Evolutionary conservation across 805 yeast species (phyloP).

Genomic region (Ogataea philodendri): DNA sequence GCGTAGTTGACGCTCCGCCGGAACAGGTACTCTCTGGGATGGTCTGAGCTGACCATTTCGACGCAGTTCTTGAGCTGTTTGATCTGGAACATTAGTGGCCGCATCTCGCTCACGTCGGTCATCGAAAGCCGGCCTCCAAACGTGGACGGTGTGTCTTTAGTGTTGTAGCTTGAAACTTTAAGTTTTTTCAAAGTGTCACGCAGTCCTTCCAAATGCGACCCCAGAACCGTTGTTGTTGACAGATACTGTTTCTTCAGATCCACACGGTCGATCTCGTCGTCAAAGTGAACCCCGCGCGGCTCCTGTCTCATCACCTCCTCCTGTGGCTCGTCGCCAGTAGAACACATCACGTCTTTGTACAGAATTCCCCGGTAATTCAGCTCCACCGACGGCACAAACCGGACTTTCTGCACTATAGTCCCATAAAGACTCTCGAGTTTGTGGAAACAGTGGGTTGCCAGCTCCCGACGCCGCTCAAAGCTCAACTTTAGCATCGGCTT

Average conservation of each 20-base stretch:
- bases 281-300: conserved; percentile 26
- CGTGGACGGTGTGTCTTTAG: conserved; percentile 10
- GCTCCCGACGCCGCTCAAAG: conserved; percentile 39
- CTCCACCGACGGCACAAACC: conserved; percentile 41
- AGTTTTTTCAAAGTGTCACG: conserved; percentile 29
- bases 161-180: conserved; percentile 27
- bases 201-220: conserved; percentile 31
- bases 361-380: conserved; percentile 40
- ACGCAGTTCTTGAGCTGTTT: conserved; percentile 33
- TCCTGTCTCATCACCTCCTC: conserved; percentile 15
- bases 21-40: conserved; percentile 35
- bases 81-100: conserved; percentile 33
- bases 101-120: conserved; percentile 34
- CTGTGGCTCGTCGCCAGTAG: conserved; percentile 23
- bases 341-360: conserved; percentile 36
- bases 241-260: conserved; percentile 15
- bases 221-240: conserved; percentile 18
- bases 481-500: conserved; percentile 41
- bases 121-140: conserved; percentile 17
- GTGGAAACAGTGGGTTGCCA: conserved; percentile 30
- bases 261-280: conserved; percentile 18
- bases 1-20: conserved; percentile 27
- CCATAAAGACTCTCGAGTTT: conserved; percentile 30
- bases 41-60: conserved; percentile 34
- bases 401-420: conserved; percentile 27